phyloP scores from a whole-genome alignment of 139 green algal species.

The Coelastrella sp. region DNA sequence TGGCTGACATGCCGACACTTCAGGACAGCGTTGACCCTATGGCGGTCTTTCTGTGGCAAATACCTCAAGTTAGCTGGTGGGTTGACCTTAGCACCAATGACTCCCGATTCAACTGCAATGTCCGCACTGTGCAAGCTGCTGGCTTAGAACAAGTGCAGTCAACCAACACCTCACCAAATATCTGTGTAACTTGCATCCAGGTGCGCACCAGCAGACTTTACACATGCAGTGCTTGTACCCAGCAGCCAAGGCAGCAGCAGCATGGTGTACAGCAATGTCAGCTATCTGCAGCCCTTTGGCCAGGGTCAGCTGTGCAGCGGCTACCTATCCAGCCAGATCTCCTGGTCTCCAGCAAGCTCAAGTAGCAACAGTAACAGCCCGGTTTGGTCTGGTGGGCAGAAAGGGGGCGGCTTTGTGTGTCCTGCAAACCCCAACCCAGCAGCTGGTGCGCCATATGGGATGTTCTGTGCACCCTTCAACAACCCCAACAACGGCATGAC shows the following conservation, averaged over 20 bases:
- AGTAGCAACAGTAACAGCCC: constrained; percentile 15
- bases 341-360: constrained; percentile 36
- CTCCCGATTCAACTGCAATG: too few relatives aligned
- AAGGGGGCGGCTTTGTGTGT: constrained; percentile 33
- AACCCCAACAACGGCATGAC: constrained; percentile 74
- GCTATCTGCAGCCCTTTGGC: constrained; percentile 42
- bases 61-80: too few relatives aligned
- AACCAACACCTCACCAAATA: background rate
- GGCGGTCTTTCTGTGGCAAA: too few relatives aligned
- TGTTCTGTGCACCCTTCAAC: constrained; percentile 58
- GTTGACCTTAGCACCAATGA: too few relatives aligned
- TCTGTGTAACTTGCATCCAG: constrained; percentile 14
- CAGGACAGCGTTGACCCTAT: too few relatives aligned
- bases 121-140: background rate
- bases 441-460: constrained; percentile 27
- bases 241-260: background rate
- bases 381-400: constrained; percentile 25
- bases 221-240: background rate
- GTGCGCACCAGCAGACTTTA: constrained; percentile 50
- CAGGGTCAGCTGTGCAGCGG: constrained; percentile 53
- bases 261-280: constrained; percentile 43
- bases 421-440: background rate
- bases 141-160: background rate
- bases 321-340: constrained; percentile 27
- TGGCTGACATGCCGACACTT: too few relatives aligned